Base-by-base conservation (phyloP, 179 eudicot species). In the Patellifolia procumbens region DNA sequence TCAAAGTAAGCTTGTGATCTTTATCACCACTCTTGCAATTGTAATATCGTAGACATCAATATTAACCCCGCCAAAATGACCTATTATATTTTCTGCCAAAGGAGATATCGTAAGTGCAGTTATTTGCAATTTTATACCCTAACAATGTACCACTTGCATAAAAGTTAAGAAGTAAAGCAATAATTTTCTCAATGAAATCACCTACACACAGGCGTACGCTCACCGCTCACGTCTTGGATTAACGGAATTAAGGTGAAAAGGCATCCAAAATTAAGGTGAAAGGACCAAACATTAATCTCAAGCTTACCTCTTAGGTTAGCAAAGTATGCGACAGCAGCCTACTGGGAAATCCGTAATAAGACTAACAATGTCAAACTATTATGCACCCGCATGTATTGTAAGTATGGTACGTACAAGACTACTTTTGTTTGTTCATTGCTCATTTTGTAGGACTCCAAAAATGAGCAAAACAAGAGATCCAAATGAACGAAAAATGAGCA, bases 21-120 rank as follows among this genome's bases (percentile, higher is more conserved):
- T 58, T 53, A 67, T 76, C 42, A 68, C 53, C 67, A 68, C 7
- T 63, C 70, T 43, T 39, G 22, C 28, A 15, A 19, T 70, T 46
- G 70, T 28, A 32, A 55, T 68, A 43, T 17, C 31, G 20, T 12
- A 7, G 16, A 32, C 2, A 61, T 60, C 43, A 6, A 70, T 53
- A 74, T 46, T 42, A 32, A 63, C 32, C 35, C 31, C 31, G 19
- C 1, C 0, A 35, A 37, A 9, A 65, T 9, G 29, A 35, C 17
- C 49, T 5, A n/a, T 16, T 29, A 15, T 64, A 8, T 6, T n/a
- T 9, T 60, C 35, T 60, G 7, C n/a, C 64, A 2, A 26, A 28
- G 31, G 16, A 28, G 3, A 13, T 8, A 60, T 24, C 19, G 45
- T 46, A n/a, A 37, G 13, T 39, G 12, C 4, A 34, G 45, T 35